These are phyloP conservation scores for Waltergamsia citrina DNA, from an alignment of 2,329 filamentous ascomycete species.

Conservation along the genomic window DNA sequence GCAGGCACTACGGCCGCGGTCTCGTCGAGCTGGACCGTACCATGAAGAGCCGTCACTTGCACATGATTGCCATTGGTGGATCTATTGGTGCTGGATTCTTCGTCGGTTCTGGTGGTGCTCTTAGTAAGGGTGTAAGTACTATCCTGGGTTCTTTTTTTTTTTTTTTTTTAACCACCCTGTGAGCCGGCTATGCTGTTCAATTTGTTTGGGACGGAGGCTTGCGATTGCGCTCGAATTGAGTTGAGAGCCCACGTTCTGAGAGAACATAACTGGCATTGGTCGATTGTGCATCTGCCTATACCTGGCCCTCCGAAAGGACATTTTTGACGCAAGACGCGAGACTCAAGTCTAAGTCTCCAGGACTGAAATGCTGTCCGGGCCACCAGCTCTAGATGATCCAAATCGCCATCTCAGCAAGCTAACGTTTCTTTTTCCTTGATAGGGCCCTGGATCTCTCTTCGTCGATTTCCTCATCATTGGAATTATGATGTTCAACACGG, in stretches of 20 bases:
- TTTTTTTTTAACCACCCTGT: not conserved
- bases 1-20: slow-evolving; percentile 20
- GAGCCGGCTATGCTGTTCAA: not conserved
- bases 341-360: too few relatives aligned
- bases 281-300: not conserved
- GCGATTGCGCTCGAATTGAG: too few relatives aligned
- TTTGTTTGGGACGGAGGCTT: too few relatives aligned
- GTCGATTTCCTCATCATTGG: slow-evolving; percentile 38
- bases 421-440: slow-evolving; percentile 13
- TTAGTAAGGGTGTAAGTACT: slow-evolving; percentile 33
- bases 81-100: slow-evolving; percentile 48
- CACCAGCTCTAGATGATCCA: too few relatives aligned
- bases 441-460: slow-evolving; percentile 23
- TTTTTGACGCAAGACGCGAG: too few relatives aligned
- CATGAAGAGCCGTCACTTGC: slow-evolving; percentile 45
- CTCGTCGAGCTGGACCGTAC: slow-evolving; percentile 26
- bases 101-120: slow-evolving; percentile 41
- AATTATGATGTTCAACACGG: slow-evolving; percentile 44
- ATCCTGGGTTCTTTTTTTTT: slow-evolving; percentile 20
- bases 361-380: too few relatives aligned
- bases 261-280: too few relatives aligned
- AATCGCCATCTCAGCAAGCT: too few relatives aligned
- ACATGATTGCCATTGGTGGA: slow-evolving; percentile 48
- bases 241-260: not conserved
- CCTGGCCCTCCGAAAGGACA: too few relatives aligned